Evolutionary conservation across 345 rosid species (phyloP), one percentile per base, ranked within the genome.

Genomic region (Eucalyptus curtisii): DNA sequence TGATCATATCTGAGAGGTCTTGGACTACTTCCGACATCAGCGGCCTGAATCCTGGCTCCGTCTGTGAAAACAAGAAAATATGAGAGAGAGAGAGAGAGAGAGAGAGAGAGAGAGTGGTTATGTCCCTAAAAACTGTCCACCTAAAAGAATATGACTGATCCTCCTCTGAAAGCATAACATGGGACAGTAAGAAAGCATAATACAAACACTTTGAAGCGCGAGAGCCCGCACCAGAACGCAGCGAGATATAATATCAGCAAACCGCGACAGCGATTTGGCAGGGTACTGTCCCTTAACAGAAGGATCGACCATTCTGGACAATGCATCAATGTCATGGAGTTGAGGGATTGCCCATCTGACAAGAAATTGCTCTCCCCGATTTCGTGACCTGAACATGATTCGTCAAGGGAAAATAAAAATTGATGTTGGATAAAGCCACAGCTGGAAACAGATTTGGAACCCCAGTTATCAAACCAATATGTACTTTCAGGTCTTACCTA

Each of bases 261-360:
- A 98, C 89, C 95, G 93, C 24, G 99, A 98, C 89, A 98, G 89
- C 24, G 98, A 97, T 92, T 97, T 98, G 89, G 97, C 96, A 49
- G 98, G 95, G 89, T 95, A 96, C 59, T 96, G 91, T 91, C 99
- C 94, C 33, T 92, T 89, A 16, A 98, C 97, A 85, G 95, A 95
- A 89, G 99, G 96, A 91, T 98, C 99, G 86, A 97, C 99, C 99
- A 98, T 98, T 90, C 94, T 93, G n/a, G 97, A 94, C 90, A 98
- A 91, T 87, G 98, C 96, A 92, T 97, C 94, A 12, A 98, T 97
- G 92, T 97, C 99, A 55, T 97, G 99, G 88, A 97, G 99, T 90
- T 96, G 99, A 7, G 98, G 97, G 87, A 97, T 92, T 24, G 99
- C 99, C 99, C 99, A 98, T 91, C 98, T 95, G 88, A 98, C 99